Evolutionary conservation across 352 stramenopile genomes (phyloP), one percentile per base, ranked within the genome.

Genomic region (Hyaloperonospora arabidopsidis): DNA sequence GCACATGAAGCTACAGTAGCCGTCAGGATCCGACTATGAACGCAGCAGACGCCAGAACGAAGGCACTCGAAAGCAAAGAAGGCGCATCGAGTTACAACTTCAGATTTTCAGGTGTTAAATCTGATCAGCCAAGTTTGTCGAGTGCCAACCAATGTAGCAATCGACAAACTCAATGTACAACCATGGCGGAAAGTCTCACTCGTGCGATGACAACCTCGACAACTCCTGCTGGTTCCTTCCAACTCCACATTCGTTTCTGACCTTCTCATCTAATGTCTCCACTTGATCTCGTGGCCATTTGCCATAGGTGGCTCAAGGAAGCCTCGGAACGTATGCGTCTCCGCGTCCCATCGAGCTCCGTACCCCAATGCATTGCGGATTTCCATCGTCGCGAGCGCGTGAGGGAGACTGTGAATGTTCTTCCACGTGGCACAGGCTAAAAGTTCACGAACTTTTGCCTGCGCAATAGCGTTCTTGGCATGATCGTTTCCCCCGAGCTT

Each of bases 261-360:
- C 10, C 25, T 35, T 21, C 38, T 54, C n/a, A 19, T 25, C 23
- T 58, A 75, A 52, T 94, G 81, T 18, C 74, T 66, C 81, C 84
- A 94, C 52, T 73, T 66, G 54, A 67, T 68, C 50, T 76, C 79
- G 63, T 94, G 78, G 17, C 79, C 84, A 65, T 90, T 76, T 21
- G 57, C 63, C 77, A 92, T 89, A 14, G 74, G 83, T 11, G 84
- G 84, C 64, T 94, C 84, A 0, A 94, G 65, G 59, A 94, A 92
- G n/a, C 84, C 84, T 36, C 84, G 65, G 61, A 92, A 94, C 19
- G 59, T 57, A 18, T 18, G n/a, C 0, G 44, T 68, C 38, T 72
- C 59, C 13, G 77, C 56, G 32, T 85, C 80, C 84, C 84, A 94
- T 54, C 84, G 74, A 11, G 76, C 79, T 10, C 81, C 81, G 36